Evolutionary conservation across 495 filamentous ascomycete genomes (phyloP).

Genomic region (Aspergillus cristatus): DNA sequence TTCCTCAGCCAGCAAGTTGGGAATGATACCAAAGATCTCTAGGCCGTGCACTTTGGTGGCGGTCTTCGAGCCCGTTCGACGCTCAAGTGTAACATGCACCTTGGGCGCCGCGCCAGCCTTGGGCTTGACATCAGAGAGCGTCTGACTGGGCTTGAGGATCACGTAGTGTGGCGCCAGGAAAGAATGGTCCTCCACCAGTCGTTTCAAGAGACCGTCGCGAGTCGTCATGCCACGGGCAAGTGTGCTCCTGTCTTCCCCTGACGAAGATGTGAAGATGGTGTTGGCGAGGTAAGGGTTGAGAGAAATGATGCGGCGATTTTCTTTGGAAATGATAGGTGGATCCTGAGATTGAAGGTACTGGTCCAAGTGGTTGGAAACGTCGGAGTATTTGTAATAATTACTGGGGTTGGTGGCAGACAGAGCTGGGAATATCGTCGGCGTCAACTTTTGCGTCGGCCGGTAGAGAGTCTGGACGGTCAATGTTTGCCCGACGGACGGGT

Average conservation of each 20-base stretch:
- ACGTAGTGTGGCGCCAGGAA: conserved; percentile 42
- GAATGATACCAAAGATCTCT: conserved; percentile 54
- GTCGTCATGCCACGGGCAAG: conserved; percentile 50
- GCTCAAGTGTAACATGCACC: conserved; percentile 50
- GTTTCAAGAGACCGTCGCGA: conserved; percentile 54
- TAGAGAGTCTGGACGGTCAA: conserved; percentile 46
- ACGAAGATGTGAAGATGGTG: conserved; percentile 44
- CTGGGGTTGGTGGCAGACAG: conserved; percentile 32
- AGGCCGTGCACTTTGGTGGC: conserved; percentile 56
- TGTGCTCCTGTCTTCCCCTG: conserved; percentile 45
- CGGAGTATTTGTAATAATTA: conserved; percentile 45
- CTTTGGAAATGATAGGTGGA: conserved; percentile 43
- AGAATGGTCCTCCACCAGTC: conserved; percentile 41
- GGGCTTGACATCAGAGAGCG: conserved; percentile 46
- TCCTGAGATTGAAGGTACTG: conserved; percentile 43
- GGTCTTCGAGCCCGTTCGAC: conserved; percentile 58
- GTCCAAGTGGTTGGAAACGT: conserved; percentile 31
- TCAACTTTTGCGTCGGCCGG: conserved; percentile 47
- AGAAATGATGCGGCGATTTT: conserved; percentile 56
- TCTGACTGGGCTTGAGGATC: conserved; percentile 47
- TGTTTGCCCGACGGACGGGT: conserved; percentile 48
- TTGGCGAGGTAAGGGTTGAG: conserved; percentile 57
- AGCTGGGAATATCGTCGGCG: conserved; percentile 43
- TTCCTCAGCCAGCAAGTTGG: conserved; percentile 55
- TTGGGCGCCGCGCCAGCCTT: conserved; percentile 55